Evolutionary conservation across 1,139 yeast species (phyloP).

Genomic region (Wickerhamomyces sp.): DNA sequence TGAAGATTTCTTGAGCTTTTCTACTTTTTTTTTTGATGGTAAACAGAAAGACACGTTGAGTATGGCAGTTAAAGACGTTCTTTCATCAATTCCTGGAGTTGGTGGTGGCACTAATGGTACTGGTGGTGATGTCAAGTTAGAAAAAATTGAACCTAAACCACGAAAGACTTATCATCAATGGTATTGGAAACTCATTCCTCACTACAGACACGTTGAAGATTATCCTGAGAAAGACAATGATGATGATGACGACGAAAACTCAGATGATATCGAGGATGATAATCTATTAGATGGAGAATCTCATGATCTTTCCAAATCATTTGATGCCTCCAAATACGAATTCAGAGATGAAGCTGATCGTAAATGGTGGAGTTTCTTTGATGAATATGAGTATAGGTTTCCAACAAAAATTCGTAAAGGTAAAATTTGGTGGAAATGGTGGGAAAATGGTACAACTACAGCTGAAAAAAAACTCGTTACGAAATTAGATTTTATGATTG

Average conservation of each 20-base stretch:
- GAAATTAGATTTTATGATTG: slow-evolving; percentile 54
- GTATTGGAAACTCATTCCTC: slow-evolving; percentile 44
- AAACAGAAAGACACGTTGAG: too few species aligned
- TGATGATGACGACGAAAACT: background rate
- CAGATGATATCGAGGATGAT: background rate
- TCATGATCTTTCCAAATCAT: too few species aligned
- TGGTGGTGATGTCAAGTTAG: too few species aligned
- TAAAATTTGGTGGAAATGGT: slow-evolving; percentile 63
- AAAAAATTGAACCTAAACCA: too few species aligned
- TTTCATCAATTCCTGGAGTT: too few species aligned
- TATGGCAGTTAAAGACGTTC: too few species aligned
- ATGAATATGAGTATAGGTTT: slow-evolving; percentile 55
- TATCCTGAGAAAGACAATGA: background rate
- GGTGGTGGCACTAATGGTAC: too few species aligned
- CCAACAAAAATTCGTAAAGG: slow-evolving; percentile 30
- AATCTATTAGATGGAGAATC: background rate
- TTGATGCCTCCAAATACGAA: slow-evolving; percentile 29
- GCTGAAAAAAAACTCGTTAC: slow-evolving; percentile 44
- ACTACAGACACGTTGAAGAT: slow-evolving; percentile 41
- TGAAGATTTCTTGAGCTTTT: too few species aligned
- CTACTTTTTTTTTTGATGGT: too few species aligned
- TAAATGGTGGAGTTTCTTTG: slow-evolving; percentile 55
- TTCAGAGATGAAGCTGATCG: slow-evolving; percentile 59
- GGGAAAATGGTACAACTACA: slow-evolving; percentile 49
- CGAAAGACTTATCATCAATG: slow-evolving; percentile 2